Conservation (phyloP, 306 rosid genomes). For the Cucumis hystrix region DNA sequence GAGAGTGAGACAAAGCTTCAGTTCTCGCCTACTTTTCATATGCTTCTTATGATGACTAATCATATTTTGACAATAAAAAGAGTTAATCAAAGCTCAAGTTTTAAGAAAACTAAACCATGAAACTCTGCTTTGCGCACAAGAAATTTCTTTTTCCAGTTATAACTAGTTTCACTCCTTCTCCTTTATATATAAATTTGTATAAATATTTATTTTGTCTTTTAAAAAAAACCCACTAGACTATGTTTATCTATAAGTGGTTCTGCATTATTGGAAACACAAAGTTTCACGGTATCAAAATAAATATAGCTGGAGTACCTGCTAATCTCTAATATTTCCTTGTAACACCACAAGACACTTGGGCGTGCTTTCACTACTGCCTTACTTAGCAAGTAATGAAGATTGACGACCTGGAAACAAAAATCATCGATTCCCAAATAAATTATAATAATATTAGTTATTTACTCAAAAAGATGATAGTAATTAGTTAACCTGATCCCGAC, state of each 20-base stretch:
- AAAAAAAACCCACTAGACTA: background rate
- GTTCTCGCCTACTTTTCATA: background rate
- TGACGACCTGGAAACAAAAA: background rate
- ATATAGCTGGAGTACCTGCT: background rate
- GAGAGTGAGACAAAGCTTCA: background rate
- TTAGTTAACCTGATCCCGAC: background rate
- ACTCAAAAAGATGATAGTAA: background rate
- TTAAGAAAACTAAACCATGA: no score
- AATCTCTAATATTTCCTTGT: background rate
- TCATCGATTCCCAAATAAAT: background rate
- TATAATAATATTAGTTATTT: background rate
- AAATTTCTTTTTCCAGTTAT: background rate
- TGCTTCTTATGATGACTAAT: no score
- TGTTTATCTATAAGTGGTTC: background rate
- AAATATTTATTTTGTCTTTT: no score
- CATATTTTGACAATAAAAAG: background rate
- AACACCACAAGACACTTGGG: background rate
- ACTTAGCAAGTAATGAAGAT: background rate
- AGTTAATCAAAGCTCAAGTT: background rate
- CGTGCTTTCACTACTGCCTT: background rate
- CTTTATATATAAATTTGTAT: no score
- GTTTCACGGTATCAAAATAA: background rate
- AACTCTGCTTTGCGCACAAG: background rate
- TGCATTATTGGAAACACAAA: background rate
- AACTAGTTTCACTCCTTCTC: background rate